Evolutionary conservation across 164 flowering plant species (phyloP).

Genomic region (Magnolia officinalis): DNA sequence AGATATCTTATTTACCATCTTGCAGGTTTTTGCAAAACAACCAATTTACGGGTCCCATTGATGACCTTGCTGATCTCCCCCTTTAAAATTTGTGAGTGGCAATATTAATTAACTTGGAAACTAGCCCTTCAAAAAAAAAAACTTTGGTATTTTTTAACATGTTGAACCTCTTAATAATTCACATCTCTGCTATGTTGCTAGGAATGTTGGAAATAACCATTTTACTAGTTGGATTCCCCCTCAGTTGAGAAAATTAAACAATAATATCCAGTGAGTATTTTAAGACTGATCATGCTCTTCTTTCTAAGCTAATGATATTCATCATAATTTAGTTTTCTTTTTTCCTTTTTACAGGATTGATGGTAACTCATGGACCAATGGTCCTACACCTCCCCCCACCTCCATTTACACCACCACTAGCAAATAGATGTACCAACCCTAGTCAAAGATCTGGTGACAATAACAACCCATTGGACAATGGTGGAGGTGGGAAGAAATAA

Average conservation of each 20-base stretch:
- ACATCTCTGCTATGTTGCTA: slow-evolving; percentile 17
- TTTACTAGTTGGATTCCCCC: slow-evolving; percentile 86
- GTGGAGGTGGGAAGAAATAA: slow-evolving; percentile 38
- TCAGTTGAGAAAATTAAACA: slow-evolving; percentile 48
- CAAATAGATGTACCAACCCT: slow-evolving; percentile 22
- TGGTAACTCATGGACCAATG: slow-evolving; percentile 67
- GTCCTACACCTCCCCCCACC: slow-evolving; percentile 93
- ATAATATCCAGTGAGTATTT: slow-evolving; percentile 58
- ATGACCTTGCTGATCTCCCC: slow-evolving; percentile 80
- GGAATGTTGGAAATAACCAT: slow-evolving; percentile 75
- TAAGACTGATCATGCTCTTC: not conserved
- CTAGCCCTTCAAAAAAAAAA: not conserved
- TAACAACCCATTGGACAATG: slow-evolving; percentile 28
- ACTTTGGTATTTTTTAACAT: not conserved
- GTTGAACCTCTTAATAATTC: not conserved
- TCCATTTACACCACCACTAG: slow-evolving; percentile 72
- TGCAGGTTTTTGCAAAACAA: slow-evolving; percentile 85
- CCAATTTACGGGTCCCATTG: slow-evolving; percentile 74
- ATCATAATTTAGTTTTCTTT: not conserved
- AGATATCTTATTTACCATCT: slow-evolving; percentile 8
- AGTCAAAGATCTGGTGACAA: slow-evolving; percentile 37
- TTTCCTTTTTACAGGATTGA: slow-evolving; percentile 40
- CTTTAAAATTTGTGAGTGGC: slow-evolving; percentile 67
- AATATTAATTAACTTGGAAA: not conserved
- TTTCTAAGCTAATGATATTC: not conserved